Evolutionary conservation across 1,284 basidiomycete genomes (phyloP).

Genomic region (Melampsora larici-populina): DNA sequence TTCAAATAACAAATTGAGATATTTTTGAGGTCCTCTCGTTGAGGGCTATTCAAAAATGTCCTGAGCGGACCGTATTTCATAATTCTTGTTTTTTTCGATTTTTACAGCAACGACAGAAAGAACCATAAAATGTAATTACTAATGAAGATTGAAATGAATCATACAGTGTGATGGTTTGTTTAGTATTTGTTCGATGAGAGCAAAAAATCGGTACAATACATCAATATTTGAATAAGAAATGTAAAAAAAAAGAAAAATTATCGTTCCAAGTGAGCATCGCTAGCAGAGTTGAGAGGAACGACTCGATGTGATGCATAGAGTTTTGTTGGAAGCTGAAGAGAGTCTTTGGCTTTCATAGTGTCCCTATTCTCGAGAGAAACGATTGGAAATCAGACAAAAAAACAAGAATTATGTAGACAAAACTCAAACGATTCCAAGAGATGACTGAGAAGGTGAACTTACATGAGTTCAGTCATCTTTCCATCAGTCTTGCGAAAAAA

Average conservation of each 20-base stretch:
- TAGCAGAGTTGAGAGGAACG: background rate
- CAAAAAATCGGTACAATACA: background rate
- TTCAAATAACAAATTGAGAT: too few relatives aligned
- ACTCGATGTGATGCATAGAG: background rate
- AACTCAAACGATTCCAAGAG: too few relatives aligned
- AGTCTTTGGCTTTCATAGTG: background rate
- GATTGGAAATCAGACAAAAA: too few relatives aligned
- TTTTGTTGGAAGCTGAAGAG: background rate
- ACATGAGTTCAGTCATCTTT: background rate
- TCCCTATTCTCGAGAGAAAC: background rate
- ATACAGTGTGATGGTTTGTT: background rate
- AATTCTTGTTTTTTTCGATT: background rate
- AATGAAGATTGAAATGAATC: background rate
- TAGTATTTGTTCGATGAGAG: background rate
- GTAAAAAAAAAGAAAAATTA: background rate
- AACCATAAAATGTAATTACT: background rate
- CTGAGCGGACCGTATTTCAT: background rate
- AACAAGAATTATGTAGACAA: too few relatives aligned
- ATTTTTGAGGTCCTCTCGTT: too few relatives aligned
- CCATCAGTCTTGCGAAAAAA: background rate
- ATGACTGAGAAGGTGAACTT: background rate
- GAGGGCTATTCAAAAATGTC: background rate
- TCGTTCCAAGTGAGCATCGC: background rate
- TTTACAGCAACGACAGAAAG: background rate
- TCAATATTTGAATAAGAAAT: too few relatives aligned